Conservation (phyloP, 106 monocot genomes). For the Narthecium ossifragum region DNA sequence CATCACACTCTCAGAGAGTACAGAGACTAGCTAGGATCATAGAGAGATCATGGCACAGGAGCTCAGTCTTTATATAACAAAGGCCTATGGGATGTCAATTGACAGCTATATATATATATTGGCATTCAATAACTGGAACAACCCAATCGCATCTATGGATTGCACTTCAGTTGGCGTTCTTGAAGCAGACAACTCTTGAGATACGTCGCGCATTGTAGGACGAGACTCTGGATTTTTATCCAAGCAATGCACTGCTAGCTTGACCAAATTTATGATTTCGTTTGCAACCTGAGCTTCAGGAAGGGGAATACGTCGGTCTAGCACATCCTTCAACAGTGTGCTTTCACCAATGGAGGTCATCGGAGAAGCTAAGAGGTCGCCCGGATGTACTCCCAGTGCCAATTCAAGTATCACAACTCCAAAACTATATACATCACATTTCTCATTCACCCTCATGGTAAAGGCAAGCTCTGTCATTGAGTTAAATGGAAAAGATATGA, state of each 20-base stretch:
- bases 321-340: slow-evolving; percentile 8
- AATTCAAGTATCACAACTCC: slow-evolving; percentile 34
- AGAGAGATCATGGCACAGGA: background rate
- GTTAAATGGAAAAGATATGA: background rate
- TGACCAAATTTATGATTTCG: background rate
- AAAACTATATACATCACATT: slow-evolving; percentile 34
- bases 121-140: background rate
- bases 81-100: background rate
- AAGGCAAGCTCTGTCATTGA: slow-evolving; percentile 33
- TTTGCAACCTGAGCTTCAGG: background rate
- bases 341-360: background rate
- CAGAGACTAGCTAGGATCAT: background rate
- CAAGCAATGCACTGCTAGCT: slow-evolving; percentile 5
- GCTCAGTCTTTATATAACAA: background rate
- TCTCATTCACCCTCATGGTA: slow-evolving; percentile 34
- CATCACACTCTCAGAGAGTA: too few species aligned
- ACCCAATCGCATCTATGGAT: background rate
- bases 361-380: slow-evolving; percentile 16
- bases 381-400: slow-evolving; percentile 28
- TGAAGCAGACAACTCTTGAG: background rate
- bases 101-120: background rate
- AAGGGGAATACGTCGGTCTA: slow-evolving; percentile 10
- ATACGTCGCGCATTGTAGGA: slow-evolving; percentile 8
- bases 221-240: slow-evolving; percentile 1
- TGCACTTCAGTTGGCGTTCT: background rate